A percentile compares a stretch with the other conserved stretches of the same genome.
These are phyloP conservation scores for Basidiobolus heterosporus DNA, from an alignment of 371 early-diverging fungal genomes.

Conservation along the genomic window DNA sequence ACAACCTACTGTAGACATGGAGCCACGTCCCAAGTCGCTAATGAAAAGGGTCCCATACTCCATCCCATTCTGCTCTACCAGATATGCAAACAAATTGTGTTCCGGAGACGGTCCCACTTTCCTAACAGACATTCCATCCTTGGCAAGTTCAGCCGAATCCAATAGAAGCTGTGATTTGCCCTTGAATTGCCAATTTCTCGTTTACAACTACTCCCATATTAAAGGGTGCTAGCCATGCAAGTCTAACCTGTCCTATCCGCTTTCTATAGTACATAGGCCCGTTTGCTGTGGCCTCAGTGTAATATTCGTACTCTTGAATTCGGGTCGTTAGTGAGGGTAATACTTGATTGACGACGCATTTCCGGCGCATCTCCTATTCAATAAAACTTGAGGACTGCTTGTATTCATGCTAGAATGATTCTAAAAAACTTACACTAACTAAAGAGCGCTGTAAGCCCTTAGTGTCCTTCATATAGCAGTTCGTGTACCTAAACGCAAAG, in stretches of 20 bases:
- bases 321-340: constrained; percentile 30
- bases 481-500: constrained; percentile 12
- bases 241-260: constrained; percentile 24
- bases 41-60: constrained; percentile 49
- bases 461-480: background rate
- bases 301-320: constrained; percentile 40
- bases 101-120: constrained; percentile 40
- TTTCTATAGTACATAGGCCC: constrained; percentile 40
- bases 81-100: constrained; percentile 39
- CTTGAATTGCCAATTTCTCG: background rate
- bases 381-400: background rate
- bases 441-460: background rate
- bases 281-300: constrained; percentile 29
- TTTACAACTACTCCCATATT: background rate
- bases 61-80: constrained; percentile 34
- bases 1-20: background rate
- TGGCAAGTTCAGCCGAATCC: constrained; percentile 30
- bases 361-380: constrained; percentile 32
- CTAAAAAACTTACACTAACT: background rate
- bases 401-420: background rate
- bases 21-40: constrained; percentile 19
- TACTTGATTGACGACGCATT: constrained; percentile 20
- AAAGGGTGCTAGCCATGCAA: background rate
- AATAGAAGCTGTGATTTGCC: constrained; percentile 26
- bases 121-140: constrained; percentile 28